Conservation (phyloP, 2,329 filamentous ascomycete species). For the Botrytis elliptica region DNA sequence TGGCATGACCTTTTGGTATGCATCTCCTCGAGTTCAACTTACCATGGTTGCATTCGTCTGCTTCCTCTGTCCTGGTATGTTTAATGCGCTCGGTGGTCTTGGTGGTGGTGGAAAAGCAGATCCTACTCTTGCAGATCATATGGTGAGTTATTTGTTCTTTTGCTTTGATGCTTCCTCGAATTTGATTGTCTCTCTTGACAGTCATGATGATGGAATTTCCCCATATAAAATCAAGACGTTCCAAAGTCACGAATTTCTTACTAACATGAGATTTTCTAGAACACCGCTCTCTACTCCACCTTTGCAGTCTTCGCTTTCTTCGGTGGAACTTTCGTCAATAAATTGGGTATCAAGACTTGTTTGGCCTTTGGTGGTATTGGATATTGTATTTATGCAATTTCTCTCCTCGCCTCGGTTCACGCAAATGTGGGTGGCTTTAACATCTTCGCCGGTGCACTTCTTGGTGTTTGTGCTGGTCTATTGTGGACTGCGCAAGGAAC, state of each 20-base stretch:
- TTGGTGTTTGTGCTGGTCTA: conserved; percentile 76
- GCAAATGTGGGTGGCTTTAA: conserved; percentile 67
- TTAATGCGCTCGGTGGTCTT: conserved; percentile 64
- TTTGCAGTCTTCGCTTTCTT: conserved; percentile 64
- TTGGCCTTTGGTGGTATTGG: conserved; percentile 72
- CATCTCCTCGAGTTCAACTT: conserved; percentile 70
- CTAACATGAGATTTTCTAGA: conserved; percentile 28
- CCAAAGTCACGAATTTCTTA: not conserved
- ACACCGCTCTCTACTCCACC: conserved; percentile 49
- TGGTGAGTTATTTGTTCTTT: conserved; percentile 30
- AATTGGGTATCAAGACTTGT: conserved; percentile 66
- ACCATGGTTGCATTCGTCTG: conserved; percentile 69
- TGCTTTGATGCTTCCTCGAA: not conserved
- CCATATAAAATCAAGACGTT: not conserved
- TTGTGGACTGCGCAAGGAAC: conserved; percentile 82
- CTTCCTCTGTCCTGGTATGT: conserved; percentile 73
- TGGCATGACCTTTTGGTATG: conserved; percentile 62
- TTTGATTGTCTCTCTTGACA: not conserved
- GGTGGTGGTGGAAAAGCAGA: conserved; percentile 63
- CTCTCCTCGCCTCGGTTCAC: conserved; percentile 70
- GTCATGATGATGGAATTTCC: not conserved
- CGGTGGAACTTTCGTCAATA: conserved; percentile 76
- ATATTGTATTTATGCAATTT: conserved; percentile 72
- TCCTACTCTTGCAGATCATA: conserved; percentile 50
- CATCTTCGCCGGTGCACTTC: conserved; percentile 72